These are phyloP conservation scores for Desmodesmus armatus DNA, from an alignment of 139 green algal species.

Conservation along the genomic window DNA sequence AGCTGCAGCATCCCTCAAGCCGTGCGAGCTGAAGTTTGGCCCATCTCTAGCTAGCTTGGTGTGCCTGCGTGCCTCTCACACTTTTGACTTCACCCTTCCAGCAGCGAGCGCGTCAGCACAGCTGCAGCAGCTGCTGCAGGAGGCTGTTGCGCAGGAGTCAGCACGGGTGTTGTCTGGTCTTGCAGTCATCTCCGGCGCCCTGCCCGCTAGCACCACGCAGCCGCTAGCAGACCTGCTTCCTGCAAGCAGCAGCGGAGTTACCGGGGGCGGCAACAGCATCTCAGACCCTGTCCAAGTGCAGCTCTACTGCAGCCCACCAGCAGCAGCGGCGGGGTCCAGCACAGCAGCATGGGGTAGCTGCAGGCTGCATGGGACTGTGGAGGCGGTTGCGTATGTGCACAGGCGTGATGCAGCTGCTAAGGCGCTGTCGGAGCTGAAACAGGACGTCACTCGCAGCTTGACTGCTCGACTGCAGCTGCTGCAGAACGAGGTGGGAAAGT, in stretches of 20 bases:
- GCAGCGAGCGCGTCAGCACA: constrained; percentile 7
- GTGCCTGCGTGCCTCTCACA: constrained; percentile 39
- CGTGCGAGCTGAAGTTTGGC: constrained; percentile 52
- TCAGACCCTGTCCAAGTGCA: neutral
- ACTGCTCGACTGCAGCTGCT: constrained; percentile 49
- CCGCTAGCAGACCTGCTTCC: neutral
- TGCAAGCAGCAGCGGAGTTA: neutral
- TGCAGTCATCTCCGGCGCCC: neutral
- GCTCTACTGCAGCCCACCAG: neutral
- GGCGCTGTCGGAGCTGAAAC: constrained; percentile 49
- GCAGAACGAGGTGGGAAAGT: too few relatives aligned
- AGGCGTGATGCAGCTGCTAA: constrained; percentile 47
- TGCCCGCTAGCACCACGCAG: neutral
- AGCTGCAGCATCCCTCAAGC: constrained; percentile 10
- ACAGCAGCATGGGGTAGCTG: constrained; percentile 29
- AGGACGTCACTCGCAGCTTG: constrained; percentile 50
- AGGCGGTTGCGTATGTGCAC: constrained; percentile 52
- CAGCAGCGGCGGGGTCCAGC: neutral
- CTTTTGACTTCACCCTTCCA: constrained; percentile 44
- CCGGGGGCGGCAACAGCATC: neutral
- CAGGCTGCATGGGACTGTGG: constrained; percentile 47
- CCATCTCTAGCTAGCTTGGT: constrained; percentile 31
- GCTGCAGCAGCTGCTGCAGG: constrained; percentile 28
- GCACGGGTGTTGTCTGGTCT: neutral
- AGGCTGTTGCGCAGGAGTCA: neutral